Evolutionary conservation across 495 filamentous ascomycete genomes (phyloP).

Genomic region (Hyaloscypha bicolor): DNA sequence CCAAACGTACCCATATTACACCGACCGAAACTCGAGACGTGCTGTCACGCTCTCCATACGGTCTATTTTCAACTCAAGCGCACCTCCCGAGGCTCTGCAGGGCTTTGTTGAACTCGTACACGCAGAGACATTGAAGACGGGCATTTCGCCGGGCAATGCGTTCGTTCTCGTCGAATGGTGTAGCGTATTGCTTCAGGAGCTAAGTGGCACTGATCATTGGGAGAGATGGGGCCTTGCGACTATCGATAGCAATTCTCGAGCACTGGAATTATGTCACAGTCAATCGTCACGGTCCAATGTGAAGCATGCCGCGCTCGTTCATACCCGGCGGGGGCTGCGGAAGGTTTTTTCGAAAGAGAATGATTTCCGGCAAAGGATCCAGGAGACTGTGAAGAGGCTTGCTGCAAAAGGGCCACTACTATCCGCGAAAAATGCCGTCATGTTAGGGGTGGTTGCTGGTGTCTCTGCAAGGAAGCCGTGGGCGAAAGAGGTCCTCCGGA

Average conservation of each 20-base stretch:
- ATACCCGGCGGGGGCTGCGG: slow-evolving; percentile 73
- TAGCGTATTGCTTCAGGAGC: slow-evolving; percentile 68
- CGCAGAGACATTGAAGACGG: slow-evolving; percentile 69
- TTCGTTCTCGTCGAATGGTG: slow-evolving; percentile 94
- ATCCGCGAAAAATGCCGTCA: slow-evolving; percentile 66
- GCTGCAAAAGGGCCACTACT: slow-evolving; percentile 63
- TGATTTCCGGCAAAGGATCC: slow-evolving; percentile 60
- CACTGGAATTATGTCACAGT: slow-evolving; percentile 75
- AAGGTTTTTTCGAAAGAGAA: slow-evolving; percentile 62
- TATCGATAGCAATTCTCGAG: slow-evolving; percentile 61
- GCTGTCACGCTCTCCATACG: slow-evolving; percentile 78
- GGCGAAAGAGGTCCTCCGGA: slow-evolving; percentile 59
- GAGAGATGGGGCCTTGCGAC: slow-evolving; percentile 67
- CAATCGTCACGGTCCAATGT: slow-evolving; percentile 59
- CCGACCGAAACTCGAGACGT: slow-evolving; percentile 78
- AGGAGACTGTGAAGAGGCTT: slow-evolving; percentile 64
- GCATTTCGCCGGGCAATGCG: slow-evolving; percentile 75
- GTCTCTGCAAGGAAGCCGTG: slow-evolving; percentile 72
- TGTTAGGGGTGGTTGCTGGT: slow-evolving; percentile 84
- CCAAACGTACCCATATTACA: slow-evolving; percentile 82
- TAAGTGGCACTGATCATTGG: slow-evolving; percentile 56
- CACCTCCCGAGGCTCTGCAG: slow-evolving; percentile 55
- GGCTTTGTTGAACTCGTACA: slow-evolving; percentile 59
- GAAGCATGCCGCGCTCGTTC: slow-evolving; percentile 65
- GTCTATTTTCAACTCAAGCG: slow-evolving; percentile 55